These are phyloP conservation scores for Pseudogymnoascus destructans DNA, from an alignment of 2,329 filamentous ascomycete species.

Conservation along the genomic window DNA sequence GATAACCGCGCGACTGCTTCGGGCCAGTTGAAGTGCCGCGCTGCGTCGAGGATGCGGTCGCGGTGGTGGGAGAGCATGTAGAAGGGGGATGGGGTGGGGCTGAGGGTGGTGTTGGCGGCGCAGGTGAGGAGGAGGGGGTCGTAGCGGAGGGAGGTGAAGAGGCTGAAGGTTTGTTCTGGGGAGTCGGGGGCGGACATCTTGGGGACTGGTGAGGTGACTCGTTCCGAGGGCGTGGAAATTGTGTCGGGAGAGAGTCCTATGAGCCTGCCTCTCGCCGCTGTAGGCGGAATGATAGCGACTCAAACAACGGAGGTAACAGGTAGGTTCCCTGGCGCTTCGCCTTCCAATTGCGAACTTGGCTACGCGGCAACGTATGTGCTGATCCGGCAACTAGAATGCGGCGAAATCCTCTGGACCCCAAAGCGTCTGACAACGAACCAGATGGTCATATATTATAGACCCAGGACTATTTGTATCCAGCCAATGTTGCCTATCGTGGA, in stretches of 20 bases:
- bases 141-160: conserved; percentile 62
- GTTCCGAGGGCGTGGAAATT: not conserved
- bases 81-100: conserved; percentile 40
- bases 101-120: conserved; percentile 21
- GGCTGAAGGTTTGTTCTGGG: conserved; percentile 34
- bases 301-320: not conserved
- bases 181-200: not conserved
- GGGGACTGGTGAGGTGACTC: not conserved
- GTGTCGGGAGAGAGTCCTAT: not conserved
- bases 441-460: not conserved
- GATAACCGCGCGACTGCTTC: conserved; percentile 32
- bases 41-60: conserved; percentile 59
- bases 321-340: not conserved
- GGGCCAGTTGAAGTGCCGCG: conserved; percentile 42
- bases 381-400: not conserved
- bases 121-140: conserved; percentile 42
- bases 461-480: not conserved
- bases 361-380: not conserved
- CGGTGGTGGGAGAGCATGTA: conserved; percentile 73
- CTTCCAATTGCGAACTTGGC: conserved; percentile 1
- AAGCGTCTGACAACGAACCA: not conserved
- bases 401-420: not conserved
- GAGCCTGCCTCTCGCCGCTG: not conserved
- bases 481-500: conserved; percentile 1
- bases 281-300: not conserved